Conservation (phyloP, 768 basidiomycete genomes). For the Boletus tomentosulus region DNA sequence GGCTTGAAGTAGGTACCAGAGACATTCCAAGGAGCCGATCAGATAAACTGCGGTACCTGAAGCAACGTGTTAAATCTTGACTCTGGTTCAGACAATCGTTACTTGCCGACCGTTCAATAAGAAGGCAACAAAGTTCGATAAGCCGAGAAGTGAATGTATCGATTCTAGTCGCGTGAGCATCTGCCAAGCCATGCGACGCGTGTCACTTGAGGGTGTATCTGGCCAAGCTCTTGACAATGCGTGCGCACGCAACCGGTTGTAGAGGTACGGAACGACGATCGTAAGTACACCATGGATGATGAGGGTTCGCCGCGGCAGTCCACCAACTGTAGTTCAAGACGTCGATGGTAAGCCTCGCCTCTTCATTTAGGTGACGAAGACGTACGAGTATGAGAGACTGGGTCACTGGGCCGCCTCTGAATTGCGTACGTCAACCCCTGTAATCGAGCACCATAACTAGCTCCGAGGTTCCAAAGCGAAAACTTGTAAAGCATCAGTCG, state of each 20-base stretch:
- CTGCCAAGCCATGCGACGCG: conserved; percentile 70
- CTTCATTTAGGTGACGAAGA: not conserved
- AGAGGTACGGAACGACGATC: conserved; percentile 72
- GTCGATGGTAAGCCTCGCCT: not conserved
- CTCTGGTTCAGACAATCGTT: not conserved
- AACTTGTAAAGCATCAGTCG: conserved; percentile 74
- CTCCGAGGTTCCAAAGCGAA: conserved; percentile 75
- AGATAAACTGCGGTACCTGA: conserved; percentile 79
- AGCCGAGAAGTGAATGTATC: conserved; percentile 52
- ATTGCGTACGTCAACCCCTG: conserved; percentile 69
- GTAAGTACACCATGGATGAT: conserved; percentile 69
- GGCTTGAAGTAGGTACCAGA: conserved; percentile 65
- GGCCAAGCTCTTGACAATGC: conserved; percentile 89
- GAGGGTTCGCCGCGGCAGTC: conserved; percentile 57
- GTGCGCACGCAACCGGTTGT: conserved; percentile 65
- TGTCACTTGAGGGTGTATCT: conserved; percentile 79
- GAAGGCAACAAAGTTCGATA: conserved; percentile 80
- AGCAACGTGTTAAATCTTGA: conserved; percentile 1
- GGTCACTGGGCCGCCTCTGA: conserved; percentile 1
- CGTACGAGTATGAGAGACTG: conserved; percentile 22
- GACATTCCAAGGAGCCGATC: conserved; percentile 75
- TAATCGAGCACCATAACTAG: conserved; percentile 79
- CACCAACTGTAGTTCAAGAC: conserved; percentile 45
- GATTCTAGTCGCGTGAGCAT: conserved; percentile 64
- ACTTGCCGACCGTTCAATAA: conserved; percentile 82